Base-by-base conservation (phyloP, 345 rosid genomes). In the Chamaenerion angustifolium region DNA sequence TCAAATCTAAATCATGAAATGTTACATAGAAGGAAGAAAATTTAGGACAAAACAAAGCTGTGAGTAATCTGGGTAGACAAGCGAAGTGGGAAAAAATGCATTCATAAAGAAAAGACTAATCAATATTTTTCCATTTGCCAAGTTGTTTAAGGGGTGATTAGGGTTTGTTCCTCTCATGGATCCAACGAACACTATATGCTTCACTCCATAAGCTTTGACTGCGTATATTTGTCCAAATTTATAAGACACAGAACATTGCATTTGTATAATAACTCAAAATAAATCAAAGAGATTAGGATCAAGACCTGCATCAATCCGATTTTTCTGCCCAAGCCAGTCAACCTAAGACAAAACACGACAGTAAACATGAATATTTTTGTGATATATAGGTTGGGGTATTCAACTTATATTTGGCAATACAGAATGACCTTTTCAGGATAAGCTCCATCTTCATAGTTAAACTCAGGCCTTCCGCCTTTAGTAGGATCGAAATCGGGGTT, bases 261-360 rank as follows among this genome's bases (percentile, higher is more conserved):
- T 13, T 9, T 35, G 17, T 12, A 31, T 12, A 50, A 49, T 47
- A 15, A 56, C 76, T 65, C 68, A 87, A 7, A 47, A 16, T 14
- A 44, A 11, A 19, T 41, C 18, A 40, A 14, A 17, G 15, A 11
- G 25, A 27, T 41, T 25, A 40, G 0, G 19, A 50, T 16, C 10
- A 5, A 43, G 48, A 60, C 95, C 98, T 37, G 79, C 83, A 70
- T 92, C 95, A 14, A 92, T 84, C 67, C 83, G 96, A 69, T 92
- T 92, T 62, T 87, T 92, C 83, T 87, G 98, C 60, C 98, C 98
- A 59, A 80, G 76, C 98, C 98, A 92, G 51, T 92, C 98, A 51
- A 92, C 95, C 96, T 92, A 46, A 47, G 40, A 70, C 9, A 47
- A 3, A 60, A 41, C 47, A 21, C 8, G 27, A 23, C 27, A 23